These are phyloP conservation scores for Erythrophleum fordii DNA, from an alignment of 306 rosid species.

Conservation along the genomic window DNA sequence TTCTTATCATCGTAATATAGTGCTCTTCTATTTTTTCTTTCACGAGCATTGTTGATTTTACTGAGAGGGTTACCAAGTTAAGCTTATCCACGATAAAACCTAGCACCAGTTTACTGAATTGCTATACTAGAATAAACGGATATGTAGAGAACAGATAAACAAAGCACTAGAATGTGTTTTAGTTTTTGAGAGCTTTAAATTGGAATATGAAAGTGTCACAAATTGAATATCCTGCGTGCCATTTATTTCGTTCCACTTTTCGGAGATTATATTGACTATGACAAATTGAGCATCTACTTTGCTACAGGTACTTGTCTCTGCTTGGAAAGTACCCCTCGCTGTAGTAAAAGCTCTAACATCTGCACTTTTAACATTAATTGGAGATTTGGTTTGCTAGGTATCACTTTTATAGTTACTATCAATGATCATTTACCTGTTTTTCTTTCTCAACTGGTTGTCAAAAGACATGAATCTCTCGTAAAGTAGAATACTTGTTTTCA, in stretches of 20 bases:
- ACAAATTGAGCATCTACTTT: conserved; percentile 36
- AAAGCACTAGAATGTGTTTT: neutral
- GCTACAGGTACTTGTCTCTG: conserved; percentile 76
- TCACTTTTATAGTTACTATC: neutral
- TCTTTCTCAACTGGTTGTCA: neutral
- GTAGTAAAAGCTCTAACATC: conserved; percentile 76
- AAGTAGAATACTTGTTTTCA: neutral
- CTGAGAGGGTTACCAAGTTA: neutral
- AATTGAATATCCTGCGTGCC: no score
- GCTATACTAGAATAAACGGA: no score
- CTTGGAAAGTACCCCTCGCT: conserved; percentile 86
- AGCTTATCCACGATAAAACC: neutral
- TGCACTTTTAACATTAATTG: conserved; percentile 73
- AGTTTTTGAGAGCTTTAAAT: no score
- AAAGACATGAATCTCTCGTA: neutral
- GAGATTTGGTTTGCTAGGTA: conserved; percentile 93
- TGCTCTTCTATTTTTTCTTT: no score
- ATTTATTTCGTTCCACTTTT: neutral
- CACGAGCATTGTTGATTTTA: neutral
- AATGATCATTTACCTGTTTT: neutral
- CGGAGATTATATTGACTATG: neutral
- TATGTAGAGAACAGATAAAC: neutral
- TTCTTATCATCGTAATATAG: conserved; percentile 68
- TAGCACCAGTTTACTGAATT: no score
- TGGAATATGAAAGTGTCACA: neutral